Conservation (phyloP, 1,284 basidiomycete genomes). For the Rhodofomes roseus region DNA sequence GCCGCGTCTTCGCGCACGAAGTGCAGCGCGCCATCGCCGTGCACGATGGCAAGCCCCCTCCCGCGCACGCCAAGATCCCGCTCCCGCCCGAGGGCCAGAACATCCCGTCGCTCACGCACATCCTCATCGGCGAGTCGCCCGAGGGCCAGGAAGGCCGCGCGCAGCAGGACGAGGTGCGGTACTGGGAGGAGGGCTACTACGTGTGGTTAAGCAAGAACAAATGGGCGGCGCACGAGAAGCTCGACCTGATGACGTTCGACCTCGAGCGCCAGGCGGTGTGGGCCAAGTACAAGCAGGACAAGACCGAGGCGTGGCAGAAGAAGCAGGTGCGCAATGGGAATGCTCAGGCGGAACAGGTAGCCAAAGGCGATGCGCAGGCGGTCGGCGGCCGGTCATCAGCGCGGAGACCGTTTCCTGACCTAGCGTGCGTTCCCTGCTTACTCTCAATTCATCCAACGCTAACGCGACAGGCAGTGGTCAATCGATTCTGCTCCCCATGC, state of each 20-base stretch:
- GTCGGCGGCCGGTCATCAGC: background rate
- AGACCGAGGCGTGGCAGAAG: constrained; percentile 40
- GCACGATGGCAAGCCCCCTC: constrained; percentile 15
- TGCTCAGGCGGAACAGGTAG: background rate
- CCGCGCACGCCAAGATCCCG: constrained; percentile 47
- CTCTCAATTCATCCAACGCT: too few species aligned
- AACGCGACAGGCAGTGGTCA: constrained; percentile 8
- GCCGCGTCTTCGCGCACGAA: constrained; percentile 70
- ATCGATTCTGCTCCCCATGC: constrained; percentile 22
- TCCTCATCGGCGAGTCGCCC: constrained; percentile 13
- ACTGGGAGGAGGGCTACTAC: constrained; percentile 75
- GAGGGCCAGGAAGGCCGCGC: constrained; percentile 5
- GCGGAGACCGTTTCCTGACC: constrained; percentile 23
- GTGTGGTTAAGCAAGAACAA: constrained; percentile 60
- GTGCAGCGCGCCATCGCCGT: constrained; percentile 51
- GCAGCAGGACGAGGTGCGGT: background rate
- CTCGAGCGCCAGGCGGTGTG: constrained; percentile 47
- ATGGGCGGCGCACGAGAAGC: constrained; percentile 50
- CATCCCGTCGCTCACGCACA: constrained; percentile 11
- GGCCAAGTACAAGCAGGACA: constrained; percentile 37
- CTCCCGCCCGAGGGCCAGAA: constrained; percentile 63
- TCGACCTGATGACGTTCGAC: constrained; percentile 54
- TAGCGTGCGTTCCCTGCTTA: constrained; percentile 16
- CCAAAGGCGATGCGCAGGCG: background rate
- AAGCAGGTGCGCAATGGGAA: constrained; percentile 6